A percentile compares a stretch with the other conserved stretches of the same genome.
Conservation (phyloP, 345 rosid species). For the Hevea brasiliensis region DNA sequence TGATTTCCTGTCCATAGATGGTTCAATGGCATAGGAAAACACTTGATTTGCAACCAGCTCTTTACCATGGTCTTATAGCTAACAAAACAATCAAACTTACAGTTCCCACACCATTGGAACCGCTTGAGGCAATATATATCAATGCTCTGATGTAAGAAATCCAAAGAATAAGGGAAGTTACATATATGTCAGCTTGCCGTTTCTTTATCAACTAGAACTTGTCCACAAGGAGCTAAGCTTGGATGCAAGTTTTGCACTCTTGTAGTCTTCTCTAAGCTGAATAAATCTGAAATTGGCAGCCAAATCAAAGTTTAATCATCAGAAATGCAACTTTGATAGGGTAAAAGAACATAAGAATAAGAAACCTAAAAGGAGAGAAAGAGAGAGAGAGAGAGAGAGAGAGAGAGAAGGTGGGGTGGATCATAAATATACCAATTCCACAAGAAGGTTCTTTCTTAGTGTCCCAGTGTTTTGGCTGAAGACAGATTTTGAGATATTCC, state of each 20-base stretch:
- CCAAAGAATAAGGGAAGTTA: constrained; percentile 4
- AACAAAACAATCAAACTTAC: constrained; percentile 14
- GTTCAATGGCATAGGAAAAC: not conserved
- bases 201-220: not conserved
- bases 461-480: too few relatives aligned
- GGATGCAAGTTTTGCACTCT: constrained; percentile 89
- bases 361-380: not conserved
- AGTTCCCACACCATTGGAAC: not conserved
- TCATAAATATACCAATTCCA: not conserved
- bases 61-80: constrained; percentile 7
- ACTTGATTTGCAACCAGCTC: constrained; percentile 11
- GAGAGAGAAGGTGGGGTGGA: not conserved
- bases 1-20: constrained; percentile 3
- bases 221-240: constrained; percentile 79
- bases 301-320: not conserved
- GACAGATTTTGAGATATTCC: too few relatives aligned
- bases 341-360: not conserved
- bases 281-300: constrained; percentile 61
- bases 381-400: too few relatives aligned
- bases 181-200: constrained; percentile 15
- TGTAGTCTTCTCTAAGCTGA: constrained; percentile 92
- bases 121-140: not conserved
- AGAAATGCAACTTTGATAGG: not conserved
- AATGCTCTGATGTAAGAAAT: not conserved
- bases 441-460: not conserved